Percentiles rank a stretch among this genome's conserved stretches.
Conservation (phyloP, 306 rosid species). For the Lathyrus oleraceus region DNA sequence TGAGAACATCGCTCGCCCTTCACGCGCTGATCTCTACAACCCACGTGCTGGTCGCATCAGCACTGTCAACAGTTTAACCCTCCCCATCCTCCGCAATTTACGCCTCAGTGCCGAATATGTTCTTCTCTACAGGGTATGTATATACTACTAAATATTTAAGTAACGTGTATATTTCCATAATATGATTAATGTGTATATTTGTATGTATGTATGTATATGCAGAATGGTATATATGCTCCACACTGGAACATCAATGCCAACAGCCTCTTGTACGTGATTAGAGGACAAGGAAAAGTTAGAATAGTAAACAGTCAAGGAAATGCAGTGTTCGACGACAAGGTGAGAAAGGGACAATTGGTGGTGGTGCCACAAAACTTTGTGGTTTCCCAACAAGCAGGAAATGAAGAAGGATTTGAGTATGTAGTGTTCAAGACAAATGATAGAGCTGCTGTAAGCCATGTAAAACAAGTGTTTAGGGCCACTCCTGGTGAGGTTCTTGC, state of each 20-base stretch:
- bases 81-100: conserved; percentile 43
- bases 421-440: conserved; percentile 63
- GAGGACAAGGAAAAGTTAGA: conserved; percentile 55
- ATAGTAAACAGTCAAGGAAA: conserved; percentile 58
- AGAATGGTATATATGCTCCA: conserved; percentile 60
- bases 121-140: conserved; percentile 37
- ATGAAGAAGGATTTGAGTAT: conserved; percentile 55
- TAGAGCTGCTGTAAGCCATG: conserved; percentile 42
- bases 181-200: background rate
- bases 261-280: conserved; percentile 43
- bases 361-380: conserved; percentile 67
- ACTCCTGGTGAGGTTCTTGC: conserved; percentile 51
- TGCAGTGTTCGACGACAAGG: conserved; percentile 41
- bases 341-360: conserved; percentile 47
- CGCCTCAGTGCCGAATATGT: conserved; percentile 50
- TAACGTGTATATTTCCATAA: background rate
- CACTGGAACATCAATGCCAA: conserved; percentile 65
- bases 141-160: background rate
- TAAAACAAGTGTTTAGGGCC: conserved; percentile 39
- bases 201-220: background rate
- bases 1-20: conserved; percentile 42
- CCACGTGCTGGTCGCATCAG: conserved; percentile 46
- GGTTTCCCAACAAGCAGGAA: conserved; percentile 44
- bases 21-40: conserved; percentile 44
- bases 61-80: conserved; percentile 34